phyloP scores from a whole-genome alignment of 2,329 filamentous ascomycete species.

The Apiospora saccharicola region DNA sequence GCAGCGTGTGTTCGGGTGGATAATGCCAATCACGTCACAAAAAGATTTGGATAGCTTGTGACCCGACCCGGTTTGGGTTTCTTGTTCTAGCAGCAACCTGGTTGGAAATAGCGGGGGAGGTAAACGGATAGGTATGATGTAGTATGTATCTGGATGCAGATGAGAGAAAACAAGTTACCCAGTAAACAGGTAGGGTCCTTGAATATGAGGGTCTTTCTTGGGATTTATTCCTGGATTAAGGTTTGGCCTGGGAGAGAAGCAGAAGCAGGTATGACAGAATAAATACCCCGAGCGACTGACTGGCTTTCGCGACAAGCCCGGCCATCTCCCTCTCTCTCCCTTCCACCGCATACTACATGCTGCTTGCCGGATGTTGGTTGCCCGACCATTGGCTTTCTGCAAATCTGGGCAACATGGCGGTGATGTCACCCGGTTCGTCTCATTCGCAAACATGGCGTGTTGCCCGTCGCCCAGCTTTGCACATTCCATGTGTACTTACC shows the following conservation, averaged over 20 bases:
- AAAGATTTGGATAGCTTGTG: slow-evolving; percentile 4
- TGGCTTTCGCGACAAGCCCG: neutral
- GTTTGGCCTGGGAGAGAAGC: neutral
- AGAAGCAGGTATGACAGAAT: neutral
- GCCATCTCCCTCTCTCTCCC: neutral
- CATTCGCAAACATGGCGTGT: neutral
- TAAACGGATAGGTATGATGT: neutral
- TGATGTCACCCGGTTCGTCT: neutral
- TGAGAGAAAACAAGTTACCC: neutral
- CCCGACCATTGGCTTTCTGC: neutral
- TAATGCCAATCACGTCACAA: slow-evolving; percentile 16
- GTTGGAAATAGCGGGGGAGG: neutral
- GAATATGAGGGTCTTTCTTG: neutral
- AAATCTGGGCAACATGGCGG: neutral
- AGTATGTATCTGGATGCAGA: neutral
- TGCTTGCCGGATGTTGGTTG: neutral
- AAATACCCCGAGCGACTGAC: neutral
- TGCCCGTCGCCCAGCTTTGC: neutral
- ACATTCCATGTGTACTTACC: neutral
- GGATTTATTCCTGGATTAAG: neutral
- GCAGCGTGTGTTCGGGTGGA: neutral
- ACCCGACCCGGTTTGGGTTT: slow-evolving; percentile 9
- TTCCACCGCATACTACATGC: neutral
- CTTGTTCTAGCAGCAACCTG: neutral
- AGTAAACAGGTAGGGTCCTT: neutral